These are phyloP conservation scores for Stropharia rugosoannulata DNA, from an alignment of 768 basidiomycete genomes.

Conservation along the genomic window DNA sequence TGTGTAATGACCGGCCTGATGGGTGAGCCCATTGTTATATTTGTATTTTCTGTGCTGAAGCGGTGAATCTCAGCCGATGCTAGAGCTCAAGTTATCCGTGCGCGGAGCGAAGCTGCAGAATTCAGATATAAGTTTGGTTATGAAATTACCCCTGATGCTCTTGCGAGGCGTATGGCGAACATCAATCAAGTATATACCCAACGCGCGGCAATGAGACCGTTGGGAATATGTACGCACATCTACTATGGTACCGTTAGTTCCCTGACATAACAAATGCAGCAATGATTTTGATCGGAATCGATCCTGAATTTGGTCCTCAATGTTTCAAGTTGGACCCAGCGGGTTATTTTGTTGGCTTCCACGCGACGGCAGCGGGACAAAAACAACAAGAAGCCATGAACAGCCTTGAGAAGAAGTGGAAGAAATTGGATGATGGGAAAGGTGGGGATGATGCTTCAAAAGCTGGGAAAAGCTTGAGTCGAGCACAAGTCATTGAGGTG, in stretches of 20 bases:
- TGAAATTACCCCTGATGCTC: slow-evolving; percentile 96
- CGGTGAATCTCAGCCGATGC: slow-evolving; percentile 72
- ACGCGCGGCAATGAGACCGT: slow-evolving; percentile 92
- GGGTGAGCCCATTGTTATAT: slow-evolving; percentile 46
- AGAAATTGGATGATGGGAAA: slow-evolving; percentile 78
- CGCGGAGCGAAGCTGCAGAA: slow-evolving; percentile 85
- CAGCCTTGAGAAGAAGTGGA: slow-evolving; percentile 98
- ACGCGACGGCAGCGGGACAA: slow-evolving; percentile 93
- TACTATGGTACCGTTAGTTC: background rate
- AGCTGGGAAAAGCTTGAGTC: slow-evolving; percentile 71
- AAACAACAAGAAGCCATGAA: slow-evolving; percentile 99
- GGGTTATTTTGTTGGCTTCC: slow-evolving; percentile 98
- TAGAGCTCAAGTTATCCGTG: slow-evolving; percentile 82
- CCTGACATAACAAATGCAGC: slow-evolving; percentile 44
- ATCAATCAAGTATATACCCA: slow-evolving; percentile 99
- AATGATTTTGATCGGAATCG: slow-evolving; percentile 94
- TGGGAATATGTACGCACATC: slow-evolving; percentile 79
- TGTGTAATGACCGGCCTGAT: slow-evolving; percentile 98
- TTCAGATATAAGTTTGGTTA: slow-evolving; percentile 98
- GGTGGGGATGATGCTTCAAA: slow-evolving; percentile 78
- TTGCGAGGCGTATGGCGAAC: slow-evolving; percentile 92
- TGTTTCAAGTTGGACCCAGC: slow-evolving; percentile 98
- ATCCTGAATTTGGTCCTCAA: slow-evolving; percentile 92
- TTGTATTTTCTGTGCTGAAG: background rate
- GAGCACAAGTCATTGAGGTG: slow-evolving; percentile 89